A percentile compares a stretch with the other conserved stretches of the same genome.
phyloP scores from a whole-genome alignment of 106 monocot genomes.

The Xerophyta viscosa region DNA sequence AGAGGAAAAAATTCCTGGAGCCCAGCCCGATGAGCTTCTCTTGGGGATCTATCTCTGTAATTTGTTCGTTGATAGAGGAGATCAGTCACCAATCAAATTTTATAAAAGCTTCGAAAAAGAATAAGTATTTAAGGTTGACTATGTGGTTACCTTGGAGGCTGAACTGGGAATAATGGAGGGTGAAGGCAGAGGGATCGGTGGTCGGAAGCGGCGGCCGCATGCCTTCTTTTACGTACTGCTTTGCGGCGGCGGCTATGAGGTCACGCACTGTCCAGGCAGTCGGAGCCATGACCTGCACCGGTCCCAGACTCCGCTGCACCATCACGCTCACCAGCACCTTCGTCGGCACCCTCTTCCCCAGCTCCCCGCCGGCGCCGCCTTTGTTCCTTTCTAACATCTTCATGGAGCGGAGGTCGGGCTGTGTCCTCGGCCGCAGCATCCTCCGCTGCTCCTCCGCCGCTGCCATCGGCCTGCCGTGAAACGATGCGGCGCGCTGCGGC shows the following conservation, averaged over 20 bases:
- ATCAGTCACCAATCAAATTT: too few relatives aligned
- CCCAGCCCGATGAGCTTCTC: conserved; percentile 59
- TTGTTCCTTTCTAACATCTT: not conserved
- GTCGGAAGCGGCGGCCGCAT: conserved; percentile 42
- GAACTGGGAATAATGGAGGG: conserved; percentile 86
- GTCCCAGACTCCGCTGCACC: conserved; percentile 51
- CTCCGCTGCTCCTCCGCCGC: not conserved
- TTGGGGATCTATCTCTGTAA: conserved; percentile 39
- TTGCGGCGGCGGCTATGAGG: conserved; percentile 33
- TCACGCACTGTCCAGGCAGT: conserved; percentile 60
- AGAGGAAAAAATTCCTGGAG: conserved; percentile 74
- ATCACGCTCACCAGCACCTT: conserved; percentile 74
- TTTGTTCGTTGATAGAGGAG: too few relatives aligned
- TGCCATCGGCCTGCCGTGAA: conserved; percentile 17
- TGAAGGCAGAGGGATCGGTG: conserved; percentile 30
- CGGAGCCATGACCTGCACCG: conserved; percentile 68
- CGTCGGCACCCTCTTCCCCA: conserved; percentile 25
- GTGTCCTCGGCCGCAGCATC: conserved; percentile 36
- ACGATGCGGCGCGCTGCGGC: conserved; percentile 26
- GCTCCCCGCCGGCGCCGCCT: not conserved
- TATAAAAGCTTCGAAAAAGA: too few relatives aligned
- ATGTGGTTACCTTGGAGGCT: conserved; percentile 40
- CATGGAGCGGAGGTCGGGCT: conserved; percentile 27
- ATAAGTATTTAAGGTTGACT: too few relatives aligned
- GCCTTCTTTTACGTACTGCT: conserved; percentile 61